Evolutionary conservation across 2,329 filamentous ascomycete species (phyloP), one percentile per base, ranked within the genome.

Genomic region (Neofusicoccum umdonicola): DNA sequence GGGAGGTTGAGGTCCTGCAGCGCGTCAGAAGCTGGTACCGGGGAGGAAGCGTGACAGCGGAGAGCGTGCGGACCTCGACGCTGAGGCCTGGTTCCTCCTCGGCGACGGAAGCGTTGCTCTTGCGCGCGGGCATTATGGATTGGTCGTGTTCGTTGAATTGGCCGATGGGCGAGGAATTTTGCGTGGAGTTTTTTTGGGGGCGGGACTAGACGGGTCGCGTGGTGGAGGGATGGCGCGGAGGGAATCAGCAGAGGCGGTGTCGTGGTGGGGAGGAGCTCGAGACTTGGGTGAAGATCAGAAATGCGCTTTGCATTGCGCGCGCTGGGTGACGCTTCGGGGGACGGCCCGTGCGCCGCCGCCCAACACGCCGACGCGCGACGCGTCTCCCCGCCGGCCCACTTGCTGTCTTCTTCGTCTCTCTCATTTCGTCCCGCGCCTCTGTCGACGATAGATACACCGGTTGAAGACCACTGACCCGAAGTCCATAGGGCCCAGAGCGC

Each of bases 1-100:
- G 91, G 91, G 13, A 95, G 83, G 67, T 84, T 88, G 64, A 93
- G 85, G 73, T 94, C 91, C 88, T 91, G 56, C 8, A 9, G n/a
- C 17, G n/a, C 47, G 60, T 64, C 54, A 62, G 65, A 52, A 41
- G 48, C 56, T 34, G 52, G 62, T 69, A 31, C 66, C 66, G 41
- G 58, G 15, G 19, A 19, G 39, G 22, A 41, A 31, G 31, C n/a
- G 19, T 12, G 15, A 42, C 17, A 54, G 42, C 27, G 17, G 9
- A 62, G 27, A 11, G 50, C 41, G 47, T 42, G 34, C 68, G 44
- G 70, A 81, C 80, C 67, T 83, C 81, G 27, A 83, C 77, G 67
- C 78, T 79, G 47, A 82, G 64, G 6, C 78, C 78, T 68, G 37
- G 68, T 7, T 78, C 76, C 27, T 77, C 80, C 62, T 76, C 75